Conservation (phyloP, 176 grass and related monocot species). For the Rhipidocladum racemiflorum region DNA sequence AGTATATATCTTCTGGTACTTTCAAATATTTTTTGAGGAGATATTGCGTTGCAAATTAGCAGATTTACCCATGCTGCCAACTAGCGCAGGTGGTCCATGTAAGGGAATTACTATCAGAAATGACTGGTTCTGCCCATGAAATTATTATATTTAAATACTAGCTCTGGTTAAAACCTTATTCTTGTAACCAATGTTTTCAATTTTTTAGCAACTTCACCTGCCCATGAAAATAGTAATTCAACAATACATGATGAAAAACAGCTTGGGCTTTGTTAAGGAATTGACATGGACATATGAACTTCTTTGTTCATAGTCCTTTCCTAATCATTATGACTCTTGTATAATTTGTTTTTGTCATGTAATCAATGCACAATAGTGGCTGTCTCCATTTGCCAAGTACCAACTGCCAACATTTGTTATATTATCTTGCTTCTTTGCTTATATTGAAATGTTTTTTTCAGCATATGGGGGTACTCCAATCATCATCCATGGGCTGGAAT, state of each 20-base stretch:
- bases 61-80: neutral
- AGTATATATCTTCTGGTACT: neutral
- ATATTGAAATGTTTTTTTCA: slow-evolving; percentile 46
- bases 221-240: neutral
- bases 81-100: neutral
- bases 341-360: neutral
- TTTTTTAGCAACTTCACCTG: neutral
- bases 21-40: neutral
- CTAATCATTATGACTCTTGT: neutral
- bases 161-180: neutral
- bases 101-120: neutral
- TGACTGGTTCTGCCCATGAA: neutral
- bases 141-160: slow-evolving; percentile 9
- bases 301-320: slow-evolving; percentile 2
- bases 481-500: slow-evolving; percentile 52
- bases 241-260: neutral
- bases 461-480: slow-evolving; percentile 47
- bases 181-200: neutral
- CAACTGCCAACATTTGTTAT: neutral
- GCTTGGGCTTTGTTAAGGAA: neutral
- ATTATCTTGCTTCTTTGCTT: neutral
- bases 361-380: neutral
- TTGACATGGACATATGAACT: neutral
- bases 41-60: neutral
- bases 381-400: neutral